Evolutionary conservation across 768 basidiomycete species (phyloP).

Genomic region (Boletus vermiculosoides): DNA sequence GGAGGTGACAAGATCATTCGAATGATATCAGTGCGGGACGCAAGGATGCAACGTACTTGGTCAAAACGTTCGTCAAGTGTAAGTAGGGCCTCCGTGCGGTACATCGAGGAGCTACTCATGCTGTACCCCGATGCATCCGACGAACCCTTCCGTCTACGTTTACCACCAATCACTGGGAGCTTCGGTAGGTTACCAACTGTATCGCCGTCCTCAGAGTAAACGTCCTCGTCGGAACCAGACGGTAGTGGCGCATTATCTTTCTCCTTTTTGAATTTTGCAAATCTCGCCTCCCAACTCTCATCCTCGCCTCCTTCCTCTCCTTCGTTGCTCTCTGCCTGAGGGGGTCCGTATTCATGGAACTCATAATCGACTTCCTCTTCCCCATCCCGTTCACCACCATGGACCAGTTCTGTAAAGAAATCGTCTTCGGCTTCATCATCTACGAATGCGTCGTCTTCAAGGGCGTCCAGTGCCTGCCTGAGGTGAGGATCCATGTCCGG

Average conservation of each 20-base stretch:
- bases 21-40: neutral
- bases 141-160: slow-evolving; percentile 65
- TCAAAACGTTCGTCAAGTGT: slow-evolving; percentile 94
- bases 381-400: slow-evolving; percentile 62
- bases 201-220: slow-evolving; percentile 70
- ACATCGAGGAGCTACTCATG: slow-evolving; percentile 97
- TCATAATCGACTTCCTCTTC: slow-evolving; percentile 66
- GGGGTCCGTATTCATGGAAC: slow-evolving; percentile 52
- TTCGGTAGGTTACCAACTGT: slow-evolving; percentile 74
- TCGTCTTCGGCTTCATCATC: slow-evolving; percentile 71
- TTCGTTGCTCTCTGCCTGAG: slow-evolving; percentile 19
- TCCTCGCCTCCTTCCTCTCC: slow-evolving; percentile 30
- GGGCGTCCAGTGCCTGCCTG: slow-evolving; percentile 86
- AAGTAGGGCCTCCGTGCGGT: slow-evolving; percentile 83
- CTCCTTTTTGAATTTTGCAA: slow-evolving; percentile 72
- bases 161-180: slow-evolving; percentile 78
- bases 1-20: neutral
- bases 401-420: slow-evolving; percentile 73
- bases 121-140: slow-evolving; percentile 93
- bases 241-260: slow-evolving; percentile 28
- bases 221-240: slow-evolving; percentile 50
- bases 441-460: slow-evolving; percentile 95
- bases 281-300: slow-evolving; percentile 74
- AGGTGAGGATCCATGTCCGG: slow-evolving; percentile 97
- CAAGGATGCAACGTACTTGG: slow-evolving; percentile 54